Conservation (phyloP, 495 filamentous ascomycete species). For the Coniosporium apollinis region DNA sequence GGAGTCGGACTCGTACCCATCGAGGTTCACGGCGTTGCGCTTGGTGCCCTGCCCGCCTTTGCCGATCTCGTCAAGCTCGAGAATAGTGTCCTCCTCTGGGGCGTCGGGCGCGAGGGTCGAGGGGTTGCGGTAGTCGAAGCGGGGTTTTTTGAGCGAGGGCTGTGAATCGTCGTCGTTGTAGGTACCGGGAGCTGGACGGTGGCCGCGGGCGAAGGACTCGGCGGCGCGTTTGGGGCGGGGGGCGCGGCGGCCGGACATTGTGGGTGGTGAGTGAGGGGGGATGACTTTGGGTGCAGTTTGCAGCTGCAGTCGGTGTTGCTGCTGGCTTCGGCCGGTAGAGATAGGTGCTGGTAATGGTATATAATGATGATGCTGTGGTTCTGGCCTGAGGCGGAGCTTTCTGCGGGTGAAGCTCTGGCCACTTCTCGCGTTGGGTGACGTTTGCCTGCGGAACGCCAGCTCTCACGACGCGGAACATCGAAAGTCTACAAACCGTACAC, state of each 20-base stretch:
- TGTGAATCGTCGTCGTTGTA: constrained; percentile 30
- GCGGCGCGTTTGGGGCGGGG: constrained; percentile 68
- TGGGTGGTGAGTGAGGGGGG: constrained; percentile 1
- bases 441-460: too few relatives aligned
- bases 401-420: too few relatives aligned
- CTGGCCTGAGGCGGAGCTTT: too few relatives aligned
- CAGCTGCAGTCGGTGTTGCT: too few relatives aligned
- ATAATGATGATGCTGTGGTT: too few relatives aligned
- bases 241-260: constrained; percentile 47
- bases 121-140: constrained; percentile 90
- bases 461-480: too few relatives aligned
- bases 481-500: too few relatives aligned
- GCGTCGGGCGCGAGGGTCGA: constrained; percentile 70
- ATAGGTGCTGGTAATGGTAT: too few relatives aligned
- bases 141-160: constrained; percentile 58
- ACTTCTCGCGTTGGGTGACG: too few relatives aligned
- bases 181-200: constrained; percentile 31
- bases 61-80: constrained; percentile 88
- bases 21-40: constrained; percentile 83
- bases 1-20: constrained; percentile 91
- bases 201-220: constrained; percentile 59
- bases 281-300: not conserved
- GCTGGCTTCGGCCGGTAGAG: too few relatives aligned
- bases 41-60: constrained; percentile 60
- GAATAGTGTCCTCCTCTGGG: constrained; percentile 59